Evolutionary conservation across 108 stramenopile genomes (phyloP).

Genomic region (Discostella pseudostelligera): DNA sequence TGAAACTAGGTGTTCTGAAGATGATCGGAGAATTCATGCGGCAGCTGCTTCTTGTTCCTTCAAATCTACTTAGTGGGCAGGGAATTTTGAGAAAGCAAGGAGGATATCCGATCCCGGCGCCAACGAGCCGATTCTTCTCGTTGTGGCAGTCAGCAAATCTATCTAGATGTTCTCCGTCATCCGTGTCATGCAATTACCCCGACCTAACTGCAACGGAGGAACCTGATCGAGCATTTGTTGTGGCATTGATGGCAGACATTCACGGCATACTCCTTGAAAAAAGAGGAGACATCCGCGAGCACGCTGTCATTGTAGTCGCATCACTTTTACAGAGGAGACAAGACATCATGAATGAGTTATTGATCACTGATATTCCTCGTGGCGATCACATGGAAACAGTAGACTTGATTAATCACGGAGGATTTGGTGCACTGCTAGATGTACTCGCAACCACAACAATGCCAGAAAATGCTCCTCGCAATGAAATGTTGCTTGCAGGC

Average conservation of each 20-base stretch:
- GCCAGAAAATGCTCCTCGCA: conserved; percentile 42
- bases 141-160: conserved; percentile 75
- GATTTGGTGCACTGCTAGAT: conserved; percentile 76
- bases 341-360: conserved; percentile 71
- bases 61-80: conserved; percentile 49
- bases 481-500: conserved; percentile 61
- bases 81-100: conserved; percentile 29
- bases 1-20: conserved; percentile 59
- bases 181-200: conserved; percentile 53
- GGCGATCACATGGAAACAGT: conserved; percentile 63
- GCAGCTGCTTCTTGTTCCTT: conserved; percentile 68
- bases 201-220: conserved; percentile 63
- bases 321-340: conserved; percentile 63
- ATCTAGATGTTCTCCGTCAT: conserved; percentile 55
- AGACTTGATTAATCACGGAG: conserved; percentile 83
- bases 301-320: conserved; percentile 64
- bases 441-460: conserved; percentile 73
- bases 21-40: conserved; percentile 57
- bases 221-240: conserved; percentile 67
- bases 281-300: conserved; percentile 56
- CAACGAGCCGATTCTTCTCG: conserved; percentile 59
- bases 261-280: conserved; percentile 57
- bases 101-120: conserved; percentile 49
- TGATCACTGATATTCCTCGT: conserved; percentile 64
- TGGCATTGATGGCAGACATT: conserved; percentile 71